Percentiles rank a stretch among this genome's conserved stretches.
Evolutionary conservation across 2,329 filamentous ascomycete genomes (phyloP).

Genomic region (Venturia aucupariae): DNA sequence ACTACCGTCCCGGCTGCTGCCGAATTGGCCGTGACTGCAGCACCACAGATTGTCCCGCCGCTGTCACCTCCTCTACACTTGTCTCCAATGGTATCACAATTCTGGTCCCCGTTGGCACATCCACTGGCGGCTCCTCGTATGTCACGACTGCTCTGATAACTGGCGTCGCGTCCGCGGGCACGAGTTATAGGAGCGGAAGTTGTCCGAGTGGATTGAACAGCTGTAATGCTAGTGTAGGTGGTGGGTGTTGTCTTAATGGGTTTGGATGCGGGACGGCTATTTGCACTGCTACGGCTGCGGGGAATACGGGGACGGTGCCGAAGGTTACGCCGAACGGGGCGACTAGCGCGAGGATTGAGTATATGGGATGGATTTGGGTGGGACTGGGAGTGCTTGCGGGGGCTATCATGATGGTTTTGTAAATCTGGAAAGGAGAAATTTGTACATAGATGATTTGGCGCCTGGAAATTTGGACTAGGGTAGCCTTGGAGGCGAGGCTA

Average conservation of each 20-base stretch:
- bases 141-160: constrained; percentile 12
- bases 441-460: neutral
- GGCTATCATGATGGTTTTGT: neutral
- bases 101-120: constrained; percentile 47
- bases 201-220: constrained; percentile 76
- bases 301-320: constrained; percentile 44
- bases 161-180: constrained; percentile 24
- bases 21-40: constrained; percentile 78
- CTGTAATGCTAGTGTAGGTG: constrained; percentile 56
- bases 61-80: constrained; percentile 50
- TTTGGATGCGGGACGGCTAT: constrained; percentile 62
- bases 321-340: constrained; percentile 7
- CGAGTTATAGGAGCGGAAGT: constrained; percentile 24
- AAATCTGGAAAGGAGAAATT: neutral
- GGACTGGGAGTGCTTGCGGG: neutral
- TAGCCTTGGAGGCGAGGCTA: too few species aligned
- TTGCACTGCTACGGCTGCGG: constrained; percentile 50
- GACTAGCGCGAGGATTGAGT: neutral
- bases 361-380: neutral
- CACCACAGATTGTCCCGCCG: constrained; percentile 64
- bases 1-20: constrained; percentile 76
- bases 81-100: constrained; percentile 61
- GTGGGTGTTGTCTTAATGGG: constrained; percentile 77
- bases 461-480: too few species aligned
- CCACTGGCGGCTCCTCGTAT: constrained; percentile 21